Conservation (phyloP, 495 filamentous ascomycete species). For the Podospora conica region DNA sequence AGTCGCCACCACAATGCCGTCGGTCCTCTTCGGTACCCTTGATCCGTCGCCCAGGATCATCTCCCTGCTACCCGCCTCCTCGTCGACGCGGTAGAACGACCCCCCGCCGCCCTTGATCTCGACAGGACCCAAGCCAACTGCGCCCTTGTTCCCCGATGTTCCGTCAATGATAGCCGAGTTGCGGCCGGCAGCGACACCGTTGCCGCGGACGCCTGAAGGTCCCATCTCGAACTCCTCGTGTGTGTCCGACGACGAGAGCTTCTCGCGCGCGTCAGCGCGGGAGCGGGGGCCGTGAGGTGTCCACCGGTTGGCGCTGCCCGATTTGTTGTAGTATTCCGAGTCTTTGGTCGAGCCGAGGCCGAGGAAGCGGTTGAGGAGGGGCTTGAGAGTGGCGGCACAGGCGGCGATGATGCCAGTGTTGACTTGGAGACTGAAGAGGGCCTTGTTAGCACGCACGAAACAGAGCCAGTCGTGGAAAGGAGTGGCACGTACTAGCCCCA, state of each 20-base stretch:
- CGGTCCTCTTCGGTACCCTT: not conserved
- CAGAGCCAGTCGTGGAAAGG: not conserved
- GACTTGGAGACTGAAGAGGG: slow-evolving; percentile 12
- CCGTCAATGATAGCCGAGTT: not conserved
- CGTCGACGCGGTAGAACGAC: not conserved
- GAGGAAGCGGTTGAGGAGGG: slow-evolving; percentile 14
- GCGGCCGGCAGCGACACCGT: not conserved
- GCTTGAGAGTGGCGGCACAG: slow-evolving; percentile 18
- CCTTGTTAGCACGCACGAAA: not conserved
- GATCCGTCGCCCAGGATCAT: slow-evolving; percentile 8
- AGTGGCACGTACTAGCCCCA: slow-evolving; percentile 12
- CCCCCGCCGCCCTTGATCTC: not conserved
- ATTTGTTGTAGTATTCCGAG: slow-evolving; percentile 4
- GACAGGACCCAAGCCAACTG: not conserved
- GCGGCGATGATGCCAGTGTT: slow-evolving; percentile 19
- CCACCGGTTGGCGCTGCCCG: not conserved
- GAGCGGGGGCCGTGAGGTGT: not conserved
- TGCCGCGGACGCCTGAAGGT: not conserved
- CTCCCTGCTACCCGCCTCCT: slow-evolving; percentile 10
- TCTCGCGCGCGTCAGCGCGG: not conserved
- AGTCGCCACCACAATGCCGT: slow-evolving; percentile 11
- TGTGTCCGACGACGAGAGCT: not conserved
- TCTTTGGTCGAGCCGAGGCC: slow-evolving; percentile 4
- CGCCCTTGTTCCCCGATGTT: not conserved
- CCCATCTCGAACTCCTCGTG: not conserved